phyloP scores from a whole-genome alignment of 352 stramenopile genomes.

The Peronospora tabacina region DNA sequence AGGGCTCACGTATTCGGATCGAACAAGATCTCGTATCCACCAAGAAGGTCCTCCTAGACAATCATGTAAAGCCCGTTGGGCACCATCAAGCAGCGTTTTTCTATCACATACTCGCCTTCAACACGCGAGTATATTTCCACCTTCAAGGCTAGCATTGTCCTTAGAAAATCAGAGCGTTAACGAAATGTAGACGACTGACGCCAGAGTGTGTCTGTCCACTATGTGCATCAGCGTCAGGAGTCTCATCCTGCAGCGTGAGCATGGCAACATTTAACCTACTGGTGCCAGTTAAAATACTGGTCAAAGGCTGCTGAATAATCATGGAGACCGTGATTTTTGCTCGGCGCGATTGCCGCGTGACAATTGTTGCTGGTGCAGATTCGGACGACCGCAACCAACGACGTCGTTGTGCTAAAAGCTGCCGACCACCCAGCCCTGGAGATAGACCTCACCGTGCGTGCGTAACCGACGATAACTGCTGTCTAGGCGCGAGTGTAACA shows the following conservation, averaged over 20 bases:
- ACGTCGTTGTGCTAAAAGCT: not conserved
- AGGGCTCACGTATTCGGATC: constrained; percentile 6
- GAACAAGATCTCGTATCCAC: constrained; percentile 6
- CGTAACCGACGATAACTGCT: not conserved
- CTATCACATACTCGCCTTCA: no score
- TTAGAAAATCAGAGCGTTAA: no score
- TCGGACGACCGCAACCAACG: not conserved
- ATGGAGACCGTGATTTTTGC: not conserved
- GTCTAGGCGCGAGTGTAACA: not conserved
- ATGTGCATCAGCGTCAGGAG: constrained; percentile 13
- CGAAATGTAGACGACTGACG: no score
- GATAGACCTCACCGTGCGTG: not conserved
- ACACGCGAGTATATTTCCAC: no score
- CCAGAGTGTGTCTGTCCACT: constrained; percentile 9
- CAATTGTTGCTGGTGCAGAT: constrained; percentile 2
- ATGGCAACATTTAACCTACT: constrained; percentile 4
- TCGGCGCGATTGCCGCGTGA: not conserved
- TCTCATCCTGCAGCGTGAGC: constrained; percentile 4
- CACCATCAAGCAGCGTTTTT: no score
- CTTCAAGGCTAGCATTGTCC: no score
- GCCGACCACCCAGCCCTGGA: not conserved
- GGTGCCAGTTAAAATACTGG: constrained; percentile 9
- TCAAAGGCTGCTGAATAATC: constrained; percentile 4
- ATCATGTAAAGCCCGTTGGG: no score
- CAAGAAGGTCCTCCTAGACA: no score